Conservation (phyloP, 2,329 filamentous ascomycete genomes). For the Claviceps pazoutovae region DNA sequence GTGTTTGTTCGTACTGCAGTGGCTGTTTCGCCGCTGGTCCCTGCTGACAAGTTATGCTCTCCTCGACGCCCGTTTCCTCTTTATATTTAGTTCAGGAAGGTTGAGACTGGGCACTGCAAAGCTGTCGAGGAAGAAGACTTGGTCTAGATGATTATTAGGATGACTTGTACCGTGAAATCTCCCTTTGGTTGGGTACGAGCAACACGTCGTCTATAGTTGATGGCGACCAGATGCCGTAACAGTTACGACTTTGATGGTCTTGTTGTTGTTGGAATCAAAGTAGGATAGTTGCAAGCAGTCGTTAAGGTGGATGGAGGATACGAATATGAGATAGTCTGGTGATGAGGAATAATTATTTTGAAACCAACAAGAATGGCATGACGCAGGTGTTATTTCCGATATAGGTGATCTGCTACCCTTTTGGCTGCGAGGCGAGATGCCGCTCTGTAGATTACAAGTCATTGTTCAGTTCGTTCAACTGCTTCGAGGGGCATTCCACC, state of each 20-base stretch:
- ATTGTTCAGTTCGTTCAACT: neutral
- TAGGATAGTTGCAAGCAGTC: conserved; percentile 1
- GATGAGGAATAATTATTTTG: conserved; percentile 3
- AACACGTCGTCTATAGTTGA: neutral
- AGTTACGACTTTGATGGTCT: neutral
- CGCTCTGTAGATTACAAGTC: neutral
- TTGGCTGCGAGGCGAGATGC: neutral
- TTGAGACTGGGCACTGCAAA: neutral
- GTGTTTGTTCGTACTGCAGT: neutral
- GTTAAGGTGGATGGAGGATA: neutral
- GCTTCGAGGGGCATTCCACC: too few species aligned
- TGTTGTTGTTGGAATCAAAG: neutral
- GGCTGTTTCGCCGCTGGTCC: neutral
- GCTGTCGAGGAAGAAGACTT: neutral
- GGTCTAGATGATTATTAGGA: neutral
- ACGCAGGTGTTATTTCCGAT: neutral
- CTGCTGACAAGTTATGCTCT: neutral
- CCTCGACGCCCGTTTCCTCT: neutral
- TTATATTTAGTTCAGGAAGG: neutral
- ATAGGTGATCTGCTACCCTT: neutral
- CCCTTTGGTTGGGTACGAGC: neutral
- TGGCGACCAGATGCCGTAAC: neutral
- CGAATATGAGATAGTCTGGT: conserved; percentile 1
- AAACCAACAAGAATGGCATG: conserved; percentile 5
- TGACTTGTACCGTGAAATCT: neutral